phyloP scores from a whole-genome alignment of 2,329 filamentous ascomycete genomes.

The Paecilomyces niveus region DNA sequence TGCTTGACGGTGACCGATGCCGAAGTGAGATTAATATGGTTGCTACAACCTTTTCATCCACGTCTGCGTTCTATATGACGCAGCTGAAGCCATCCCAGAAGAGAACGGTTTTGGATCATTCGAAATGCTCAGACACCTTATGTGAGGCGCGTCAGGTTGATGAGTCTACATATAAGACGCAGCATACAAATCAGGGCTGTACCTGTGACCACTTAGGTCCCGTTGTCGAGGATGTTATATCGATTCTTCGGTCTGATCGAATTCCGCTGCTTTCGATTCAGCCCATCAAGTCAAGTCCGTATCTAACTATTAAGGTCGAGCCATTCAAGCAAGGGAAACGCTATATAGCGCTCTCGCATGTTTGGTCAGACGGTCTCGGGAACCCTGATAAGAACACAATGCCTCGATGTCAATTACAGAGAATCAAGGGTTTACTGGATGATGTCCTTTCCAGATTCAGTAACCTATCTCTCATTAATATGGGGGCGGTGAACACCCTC shows the following conservation, averaged over 20 bases:
- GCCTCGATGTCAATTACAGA: not conserved
- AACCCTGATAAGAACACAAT: not conserved
- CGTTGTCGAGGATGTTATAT: slow-evolving; percentile 1
- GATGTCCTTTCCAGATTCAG: not conserved
- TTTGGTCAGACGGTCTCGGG: slow-evolving; percentile 1
- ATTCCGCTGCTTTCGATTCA: slow-evolving; percentile 2
- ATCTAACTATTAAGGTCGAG: not conserved
- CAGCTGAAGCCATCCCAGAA: not conserved
- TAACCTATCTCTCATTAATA: not conserved
- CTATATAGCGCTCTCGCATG: slow-evolving; percentile 1
- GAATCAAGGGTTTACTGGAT: not conserved
- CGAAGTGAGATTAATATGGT: slow-evolving; percentile 1
- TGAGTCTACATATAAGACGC: slow-evolving; percentile 1
- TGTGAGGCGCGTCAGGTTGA: slow-evolving; percentile 1
- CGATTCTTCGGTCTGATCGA: not conserved
- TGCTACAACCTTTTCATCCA: not conserved
- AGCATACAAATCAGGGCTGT: not conserved
- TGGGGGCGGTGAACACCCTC: not conserved
- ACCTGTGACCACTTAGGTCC: not conserved
- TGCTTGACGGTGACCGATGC: not conserved
- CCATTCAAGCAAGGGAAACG: slow-evolving; percentile 1
- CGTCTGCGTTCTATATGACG: not conserved
- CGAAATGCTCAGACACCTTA: slow-evolving; percentile 1
- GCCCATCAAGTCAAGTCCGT: not conserved
- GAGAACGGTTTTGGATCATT: slow-evolving; percentile 1